Conservation (phyloP, 441 rosid genomes). For the Flueggea neowawraea region DNA sequence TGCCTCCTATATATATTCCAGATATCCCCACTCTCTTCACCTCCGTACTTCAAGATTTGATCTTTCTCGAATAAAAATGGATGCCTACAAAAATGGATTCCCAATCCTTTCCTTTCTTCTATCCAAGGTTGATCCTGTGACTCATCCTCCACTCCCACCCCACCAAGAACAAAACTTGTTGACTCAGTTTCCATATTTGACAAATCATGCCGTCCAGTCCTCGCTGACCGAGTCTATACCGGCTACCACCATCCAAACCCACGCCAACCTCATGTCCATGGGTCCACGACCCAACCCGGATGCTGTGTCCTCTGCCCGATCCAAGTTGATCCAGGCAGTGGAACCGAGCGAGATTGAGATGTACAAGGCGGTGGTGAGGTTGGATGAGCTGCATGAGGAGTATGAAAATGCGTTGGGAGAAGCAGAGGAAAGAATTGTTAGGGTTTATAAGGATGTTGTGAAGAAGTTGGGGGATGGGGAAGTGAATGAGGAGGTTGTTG, state of each 20-base stretch:
- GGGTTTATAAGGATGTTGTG: conserved; percentile 27
- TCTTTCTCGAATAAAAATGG: conserved; percentile 16
- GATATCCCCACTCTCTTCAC: too few relatives aligned
- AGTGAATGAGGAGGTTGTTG: conserved; percentile 38
- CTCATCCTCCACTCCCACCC: conserved; percentile 18
- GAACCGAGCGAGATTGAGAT: conserved; percentile 24
- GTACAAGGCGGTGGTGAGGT: conserved; percentile 34
- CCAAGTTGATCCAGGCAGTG: conserved; percentile 32
- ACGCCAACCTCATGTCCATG: conserved; percentile 27
- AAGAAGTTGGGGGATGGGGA: conserved; percentile 18
- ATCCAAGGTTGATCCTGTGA: conserved; percentile 18
- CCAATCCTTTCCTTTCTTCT: conserved; percentile 34
- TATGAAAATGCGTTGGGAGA: conserved; percentile 34
- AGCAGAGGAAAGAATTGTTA: conserved; percentile 40
- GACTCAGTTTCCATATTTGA: conserved; percentile 25
- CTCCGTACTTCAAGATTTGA: too few relatives aligned
- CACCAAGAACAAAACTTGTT: conserved; percentile 7
- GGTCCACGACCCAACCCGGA: conserved; percentile 43
- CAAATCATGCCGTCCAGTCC: conserved; percentile 19
- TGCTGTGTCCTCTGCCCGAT: conserved; percentile 30
- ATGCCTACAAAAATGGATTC: conserved; percentile 17
- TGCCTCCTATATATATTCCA: too few relatives aligned
- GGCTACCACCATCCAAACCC: conserved; percentile 22
- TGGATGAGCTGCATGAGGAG: conserved; percentile 45
- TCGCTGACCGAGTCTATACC: conserved; percentile 27